Evolutionary conservation across 441 rosid genomes (phyloP).

Genomic region (Erysimum cheiri): DNA sequence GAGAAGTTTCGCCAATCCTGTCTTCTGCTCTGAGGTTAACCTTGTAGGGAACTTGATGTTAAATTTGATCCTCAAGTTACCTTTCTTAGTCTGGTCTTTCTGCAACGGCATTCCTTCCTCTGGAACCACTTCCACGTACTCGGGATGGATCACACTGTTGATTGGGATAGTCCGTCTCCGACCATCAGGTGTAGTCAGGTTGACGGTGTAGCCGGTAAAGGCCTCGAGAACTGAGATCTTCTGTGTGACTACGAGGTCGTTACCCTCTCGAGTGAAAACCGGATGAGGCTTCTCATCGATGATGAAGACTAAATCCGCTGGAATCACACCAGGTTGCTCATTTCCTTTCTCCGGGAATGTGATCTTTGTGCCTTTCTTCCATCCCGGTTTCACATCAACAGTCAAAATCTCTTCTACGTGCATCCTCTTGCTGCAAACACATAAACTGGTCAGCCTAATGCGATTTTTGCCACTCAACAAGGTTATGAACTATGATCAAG

Average conservation of each 20-base stretch:
- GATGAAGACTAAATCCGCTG: slow-evolving; percentile 61
- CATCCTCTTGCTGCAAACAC: slow-evolving; percentile 48
- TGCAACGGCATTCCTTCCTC: slow-evolving; percentile 68
- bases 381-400: slow-evolving; percentile 60
- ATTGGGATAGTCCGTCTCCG: slow-evolving; percentile 55
- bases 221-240: slow-evolving; percentile 61
- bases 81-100: slow-evolving; percentile 59
- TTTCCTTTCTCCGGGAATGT: slow-evolving; percentile 69
- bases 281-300: slow-evolving; percentile 69
- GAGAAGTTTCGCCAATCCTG: slow-evolving; percentile 61
- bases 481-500: not conserved
- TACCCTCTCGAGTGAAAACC: slow-evolving; percentile 60
- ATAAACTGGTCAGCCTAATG: slow-evolving; percentile 2
- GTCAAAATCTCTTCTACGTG: slow-evolving; percentile 61
- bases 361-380: slow-evolving; percentile 80
- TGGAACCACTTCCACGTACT: slow-evolving; percentile 62
- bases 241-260: slow-evolving; percentile 59
- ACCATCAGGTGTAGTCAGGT: slow-evolving; percentile 61
- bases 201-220: slow-evolving; percentile 54
- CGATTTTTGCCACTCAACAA: not conserved
- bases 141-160: slow-evolving; percentile 56
- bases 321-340: slow-evolving; percentile 55
- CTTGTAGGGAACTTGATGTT: slow-evolving; percentile 63
- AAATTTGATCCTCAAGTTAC: slow-evolving; percentile 67
- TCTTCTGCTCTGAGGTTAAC: slow-evolving; percentile 62